Conservation (phyloP, 441 rosid species). For the Bruguiera hainesii region DNA sequence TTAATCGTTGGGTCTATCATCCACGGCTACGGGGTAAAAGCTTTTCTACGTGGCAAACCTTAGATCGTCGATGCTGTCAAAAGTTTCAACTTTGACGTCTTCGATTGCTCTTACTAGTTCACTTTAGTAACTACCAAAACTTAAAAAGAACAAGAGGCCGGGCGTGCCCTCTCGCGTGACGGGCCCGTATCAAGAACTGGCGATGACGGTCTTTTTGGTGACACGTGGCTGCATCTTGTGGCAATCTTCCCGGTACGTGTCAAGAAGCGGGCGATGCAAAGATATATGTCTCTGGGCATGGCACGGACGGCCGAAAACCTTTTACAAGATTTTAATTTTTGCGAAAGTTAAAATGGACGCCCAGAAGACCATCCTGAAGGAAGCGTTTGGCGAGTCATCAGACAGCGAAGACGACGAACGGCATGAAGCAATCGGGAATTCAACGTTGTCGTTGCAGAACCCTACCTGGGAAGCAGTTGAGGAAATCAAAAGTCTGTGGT, state of each 20-base stretch:
- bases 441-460: neutral
- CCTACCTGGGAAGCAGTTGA: slow-evolving; percentile 49
- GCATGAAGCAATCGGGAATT: neutral
- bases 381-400: slow-evolving; percentile 75
- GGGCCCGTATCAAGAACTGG: neutral
- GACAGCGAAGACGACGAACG: slow-evolving; percentile 45
- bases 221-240: neutral
- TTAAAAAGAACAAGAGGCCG: too few relatives aligned
- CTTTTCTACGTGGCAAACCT: slow-evolving; percentile 16
- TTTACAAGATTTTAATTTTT: neutral
- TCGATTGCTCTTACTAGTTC: too few relatives aligned
- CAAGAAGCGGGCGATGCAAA: slow-evolving; percentile 1
- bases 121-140: too few relatives aligned
- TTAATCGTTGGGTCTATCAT: neutral
- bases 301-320: neutral
- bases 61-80: neutral
- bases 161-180: neutral
- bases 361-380: slow-evolving; percentile 34
- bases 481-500: slow-evolving; percentile 61
- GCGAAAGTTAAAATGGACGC: slow-evolving; percentile 25
- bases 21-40: neutral
- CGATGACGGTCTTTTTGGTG: neutral
- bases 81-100: neutral
- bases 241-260: slow-evolving; percentile 3
- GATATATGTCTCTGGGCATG: neutral